phyloP scores from a whole-genome alignment of 139 green algal genomes.

The Astrephomene gubernaculifera region DNA sequence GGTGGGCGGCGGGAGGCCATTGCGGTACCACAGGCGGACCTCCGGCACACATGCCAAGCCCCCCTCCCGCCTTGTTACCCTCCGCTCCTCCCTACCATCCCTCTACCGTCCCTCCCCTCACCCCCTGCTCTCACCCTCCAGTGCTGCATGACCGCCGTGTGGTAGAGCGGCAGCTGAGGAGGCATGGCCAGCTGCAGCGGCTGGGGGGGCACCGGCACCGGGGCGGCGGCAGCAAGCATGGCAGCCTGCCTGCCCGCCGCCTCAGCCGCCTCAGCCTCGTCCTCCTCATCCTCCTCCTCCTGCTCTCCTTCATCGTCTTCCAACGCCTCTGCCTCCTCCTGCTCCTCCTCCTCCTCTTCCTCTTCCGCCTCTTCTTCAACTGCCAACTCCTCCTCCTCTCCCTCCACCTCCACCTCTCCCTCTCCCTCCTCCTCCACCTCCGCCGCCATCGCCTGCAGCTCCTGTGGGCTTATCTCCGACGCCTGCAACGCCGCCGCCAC shows the following conservation, averaged over 20 bases:
- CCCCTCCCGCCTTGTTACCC: background rate
- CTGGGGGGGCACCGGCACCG: background rate
- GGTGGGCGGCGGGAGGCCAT: background rate
- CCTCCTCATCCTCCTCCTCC: background rate
- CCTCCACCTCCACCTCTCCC: background rate
- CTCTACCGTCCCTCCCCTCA: background rate
- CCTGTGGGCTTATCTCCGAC: no score
- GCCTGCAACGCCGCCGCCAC: background rate
- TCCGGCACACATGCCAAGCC: background rate
- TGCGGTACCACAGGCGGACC: background rate
- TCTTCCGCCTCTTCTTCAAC: background rate
- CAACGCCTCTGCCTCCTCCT: background rate
- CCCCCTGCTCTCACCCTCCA: background rate
- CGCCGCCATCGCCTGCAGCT: background rate
- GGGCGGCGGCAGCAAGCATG: no score
- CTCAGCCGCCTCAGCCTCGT: background rate
- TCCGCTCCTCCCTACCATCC: background rate
- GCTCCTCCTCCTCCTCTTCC: background rate
- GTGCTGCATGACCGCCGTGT: constrained; percentile 29
- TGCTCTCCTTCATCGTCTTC: background rate
- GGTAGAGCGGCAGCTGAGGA: constrained; percentile 32
- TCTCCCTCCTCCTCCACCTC: background rate
- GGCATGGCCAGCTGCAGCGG: constrained; percentile 40
- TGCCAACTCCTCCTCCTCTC: background rate
- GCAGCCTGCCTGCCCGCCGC: no score